A percentile compares a stretch with the other conserved stretches of the same genome.
These are phyloP conservation scores for Hypoxylon sp. DNA, from an alignment of 2,329 filamentous ascomycete genomes.

Conservation along the genomic window DNA sequence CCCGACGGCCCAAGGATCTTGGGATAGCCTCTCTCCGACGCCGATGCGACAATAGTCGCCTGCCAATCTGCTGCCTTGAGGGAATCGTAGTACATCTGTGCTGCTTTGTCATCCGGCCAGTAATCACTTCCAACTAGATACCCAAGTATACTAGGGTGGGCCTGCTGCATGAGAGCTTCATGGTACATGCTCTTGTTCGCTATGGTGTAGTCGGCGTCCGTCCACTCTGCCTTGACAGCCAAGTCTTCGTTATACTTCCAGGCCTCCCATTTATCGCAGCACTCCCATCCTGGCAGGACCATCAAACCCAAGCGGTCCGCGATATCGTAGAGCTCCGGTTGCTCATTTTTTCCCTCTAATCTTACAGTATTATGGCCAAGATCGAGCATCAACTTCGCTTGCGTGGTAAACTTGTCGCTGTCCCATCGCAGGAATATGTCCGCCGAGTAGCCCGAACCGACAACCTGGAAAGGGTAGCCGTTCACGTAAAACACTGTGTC, in stretches of 20 bases:
- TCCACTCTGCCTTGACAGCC: slow-evolving; percentile 62
- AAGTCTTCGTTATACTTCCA: slow-evolving; percentile 73
- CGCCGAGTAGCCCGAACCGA: slow-evolving; percentile 72
- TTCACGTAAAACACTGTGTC: slow-evolving; percentile 72
- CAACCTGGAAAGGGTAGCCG: slow-evolving; percentile 70
- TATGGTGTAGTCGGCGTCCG: slow-evolving; percentile 67
- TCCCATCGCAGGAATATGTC: slow-evolving; percentile 75
- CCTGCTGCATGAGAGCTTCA: slow-evolving; percentile 72
- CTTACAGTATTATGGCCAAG: slow-evolving; percentile 75
- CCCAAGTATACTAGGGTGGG: slow-evolving; percentile 70
- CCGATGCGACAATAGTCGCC: slow-evolving; percentile 70
- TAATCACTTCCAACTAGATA: slow-evolving; percentile 75
- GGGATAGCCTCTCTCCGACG: slow-evolving; percentile 68
- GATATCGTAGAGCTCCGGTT: slow-evolving; percentile 71
- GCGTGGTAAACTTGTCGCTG: slow-evolving; percentile 60
- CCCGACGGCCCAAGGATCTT: slow-evolving; percentile 67
- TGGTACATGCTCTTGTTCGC: slow-evolving; percentile 71
- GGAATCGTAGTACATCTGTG: slow-evolving; percentile 66
- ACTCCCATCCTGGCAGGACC: slow-evolving; percentile 75
- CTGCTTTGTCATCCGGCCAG: slow-evolving; percentile 72
- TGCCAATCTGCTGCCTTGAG: slow-evolving; percentile 69
- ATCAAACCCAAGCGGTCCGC: slow-evolving; percentile 73
- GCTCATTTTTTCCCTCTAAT: slow-evolving; percentile 76
- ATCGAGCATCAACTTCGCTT: slow-evolving; percentile 69
- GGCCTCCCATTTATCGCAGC: slow-evolving; percentile 78